A percentile compares a stretch with the other conserved stretches of the same genome.
phyloP scores from a whole-genome alignment of 495 filamentous ascomycete genomes.

The Sphaerosporella brunnea region DNA sequence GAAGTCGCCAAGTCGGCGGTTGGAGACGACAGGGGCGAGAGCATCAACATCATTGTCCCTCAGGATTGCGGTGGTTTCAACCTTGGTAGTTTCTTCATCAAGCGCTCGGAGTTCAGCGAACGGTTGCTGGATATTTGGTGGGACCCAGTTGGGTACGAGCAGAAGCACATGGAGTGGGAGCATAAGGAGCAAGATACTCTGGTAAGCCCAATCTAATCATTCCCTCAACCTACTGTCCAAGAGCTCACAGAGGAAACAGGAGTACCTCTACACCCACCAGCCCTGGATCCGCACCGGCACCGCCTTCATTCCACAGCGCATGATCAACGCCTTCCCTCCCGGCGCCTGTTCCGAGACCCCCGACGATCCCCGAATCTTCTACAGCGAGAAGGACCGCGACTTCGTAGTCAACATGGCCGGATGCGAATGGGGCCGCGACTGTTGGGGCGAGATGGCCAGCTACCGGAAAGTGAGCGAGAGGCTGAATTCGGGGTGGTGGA shows the following conservation, averaged over 20 bases:
- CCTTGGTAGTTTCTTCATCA: slow-evolving; percentile 85
- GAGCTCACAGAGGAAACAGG: slow-evolving; percentile 25
- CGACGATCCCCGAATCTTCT: slow-evolving; percentile 62
- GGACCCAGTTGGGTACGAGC: slow-evolving; percentile 95
- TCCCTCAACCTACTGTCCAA: background rate
- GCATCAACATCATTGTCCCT: slow-evolving; percentile 71
- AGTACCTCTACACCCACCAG: slow-evolving; percentile 78
- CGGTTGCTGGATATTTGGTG: slow-evolving; percentile 92
- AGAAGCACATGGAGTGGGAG: slow-evolving; percentile 98
- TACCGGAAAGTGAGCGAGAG: slow-evolving; percentile 76
- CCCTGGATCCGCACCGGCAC: slow-evolving; percentile 83
- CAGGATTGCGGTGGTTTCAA: slow-evolving; percentile 97
- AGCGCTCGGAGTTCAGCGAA: slow-evolving; percentile 72
- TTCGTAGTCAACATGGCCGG: slow-evolving; percentile 99
- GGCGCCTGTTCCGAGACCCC: slow-evolving; percentile 65
- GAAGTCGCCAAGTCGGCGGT: slow-evolving; percentile 45
- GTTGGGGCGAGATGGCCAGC: slow-evolving; percentile 92
- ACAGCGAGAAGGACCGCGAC: slow-evolving; percentile 66
- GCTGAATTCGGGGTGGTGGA: slow-evolving; percentile 67
- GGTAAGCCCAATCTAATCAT: no score
- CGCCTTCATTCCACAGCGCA: slow-evolving; percentile 78
- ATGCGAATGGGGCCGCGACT: slow-evolving; percentile 90
- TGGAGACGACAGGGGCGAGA: slow-evolving; percentile 54
- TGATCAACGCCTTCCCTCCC: slow-evolving; percentile 81
- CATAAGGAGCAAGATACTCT: slow-evolving; percentile 96